Conservation (phyloP, 139 green algal species). For the Closterium sp. region DNA sequence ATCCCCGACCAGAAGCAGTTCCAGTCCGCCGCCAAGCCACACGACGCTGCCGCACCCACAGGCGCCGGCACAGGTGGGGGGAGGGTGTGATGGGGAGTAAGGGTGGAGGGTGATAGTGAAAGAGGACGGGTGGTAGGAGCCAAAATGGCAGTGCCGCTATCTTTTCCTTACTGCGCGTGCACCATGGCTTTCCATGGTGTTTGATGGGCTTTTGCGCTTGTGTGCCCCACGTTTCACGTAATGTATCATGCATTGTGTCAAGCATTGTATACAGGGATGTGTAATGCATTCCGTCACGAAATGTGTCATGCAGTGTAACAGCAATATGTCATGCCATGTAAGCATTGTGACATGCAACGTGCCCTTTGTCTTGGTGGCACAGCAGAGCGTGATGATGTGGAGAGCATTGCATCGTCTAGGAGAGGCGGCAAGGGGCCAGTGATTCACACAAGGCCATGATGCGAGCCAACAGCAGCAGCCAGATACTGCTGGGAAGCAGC, state of each 20-base stretch:
- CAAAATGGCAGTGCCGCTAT: too few relatives aligned
- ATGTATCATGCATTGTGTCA: not conserved
- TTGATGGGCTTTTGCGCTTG: too few relatives aligned
- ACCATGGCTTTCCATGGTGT: too few relatives aligned
- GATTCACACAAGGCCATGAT: not conserved
- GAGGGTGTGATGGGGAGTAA: not conserved
- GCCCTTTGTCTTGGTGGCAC: not conserved
- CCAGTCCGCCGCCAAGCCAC: not conserved
- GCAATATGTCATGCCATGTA: not conserved
- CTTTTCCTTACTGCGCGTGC: too few relatives aligned
- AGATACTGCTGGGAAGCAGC: not conserved
- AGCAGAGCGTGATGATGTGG: not conserved
- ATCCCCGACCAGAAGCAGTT: slow-evolving; percentile 28
- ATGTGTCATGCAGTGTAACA: not conserved
- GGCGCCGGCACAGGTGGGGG: not conserved
- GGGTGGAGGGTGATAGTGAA: too few relatives aligned
- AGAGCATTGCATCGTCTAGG: not conserved
- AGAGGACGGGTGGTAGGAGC: too few relatives aligned
- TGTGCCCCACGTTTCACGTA: not conserved
- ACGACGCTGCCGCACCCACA: not conserved
- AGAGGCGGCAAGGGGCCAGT: not conserved
- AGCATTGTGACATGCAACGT: not conserved
- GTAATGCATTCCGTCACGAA: not conserved
- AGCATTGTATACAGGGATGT: too few relatives aligned
- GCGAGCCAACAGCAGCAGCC: not conserved